phyloP scores from a whole-genome alignment of 768 basidiomycete genomes.

The Agaricus bisporus region DNA sequence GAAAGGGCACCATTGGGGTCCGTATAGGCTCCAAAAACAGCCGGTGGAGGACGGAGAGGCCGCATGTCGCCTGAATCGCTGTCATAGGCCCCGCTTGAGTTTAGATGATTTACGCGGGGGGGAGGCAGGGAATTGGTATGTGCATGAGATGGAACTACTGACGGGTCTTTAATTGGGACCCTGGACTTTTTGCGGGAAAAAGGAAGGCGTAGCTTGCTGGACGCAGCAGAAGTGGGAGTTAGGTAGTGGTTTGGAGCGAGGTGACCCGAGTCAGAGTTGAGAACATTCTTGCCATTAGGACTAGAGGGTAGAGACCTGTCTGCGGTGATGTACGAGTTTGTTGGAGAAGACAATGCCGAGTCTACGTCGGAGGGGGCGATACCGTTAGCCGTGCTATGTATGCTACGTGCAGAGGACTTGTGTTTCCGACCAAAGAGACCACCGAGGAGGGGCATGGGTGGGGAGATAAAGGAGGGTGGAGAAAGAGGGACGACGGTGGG shows the following conservation, averaged over 20 bases:
- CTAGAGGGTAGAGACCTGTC: slow-evolving; percentile 28
- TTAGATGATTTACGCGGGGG: slow-evolving; percentile 23
- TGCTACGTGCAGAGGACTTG: slow-evolving; percentile 21
- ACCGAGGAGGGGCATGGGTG: slow-evolving; percentile 29
- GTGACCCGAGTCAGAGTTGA: slow-evolving; percentile 19
- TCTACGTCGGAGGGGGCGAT: slow-evolving; percentile 17
- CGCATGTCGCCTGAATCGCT: slow-evolving; percentile 34
- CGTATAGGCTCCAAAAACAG: slow-evolving; percentile 55
- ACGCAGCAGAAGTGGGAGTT: slow-evolving; percentile 16
- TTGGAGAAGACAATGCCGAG: slow-evolving; percentile 25
- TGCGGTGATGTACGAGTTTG: slow-evolving; percentile 25
- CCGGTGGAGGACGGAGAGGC: slow-evolving; percentile 50
- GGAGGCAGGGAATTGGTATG: slow-evolving; percentile 25
- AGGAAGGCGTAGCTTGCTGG: slow-evolving; percentile 29
- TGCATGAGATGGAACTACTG: neutral
- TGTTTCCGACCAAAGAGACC: slow-evolving; percentile 33
- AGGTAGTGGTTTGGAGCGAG: slow-evolving; percentile 17
- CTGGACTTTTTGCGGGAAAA: slow-evolving; percentile 32
- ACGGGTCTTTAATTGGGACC: slow-evolving; percentile 14
- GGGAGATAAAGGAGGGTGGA: slow-evolving; percentile 3
- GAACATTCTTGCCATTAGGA: slow-evolving; percentile 23
- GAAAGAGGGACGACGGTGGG: neutral
- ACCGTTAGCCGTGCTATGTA: slow-evolving; percentile 15
- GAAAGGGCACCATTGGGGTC: slow-evolving; percentile 48
- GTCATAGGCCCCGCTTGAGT: slow-evolving; percentile 36